Evolutionary conservation across 148 eudicot species (phyloP), one percentile per base, ranked within the genome.

Genomic region (Nepenthes mirabilis): DNA sequence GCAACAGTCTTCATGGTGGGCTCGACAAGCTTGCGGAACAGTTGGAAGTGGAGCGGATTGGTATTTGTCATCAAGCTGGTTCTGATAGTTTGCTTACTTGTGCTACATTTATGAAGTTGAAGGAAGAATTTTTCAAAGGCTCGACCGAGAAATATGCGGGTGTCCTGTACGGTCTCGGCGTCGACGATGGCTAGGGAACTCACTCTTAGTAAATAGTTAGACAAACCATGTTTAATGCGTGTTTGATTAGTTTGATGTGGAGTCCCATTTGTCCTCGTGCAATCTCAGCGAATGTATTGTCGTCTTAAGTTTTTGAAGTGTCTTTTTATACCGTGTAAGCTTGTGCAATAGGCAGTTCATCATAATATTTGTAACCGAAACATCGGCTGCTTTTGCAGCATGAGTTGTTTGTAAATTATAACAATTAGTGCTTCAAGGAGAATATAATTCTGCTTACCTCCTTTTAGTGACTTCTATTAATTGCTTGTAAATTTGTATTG

Each of bases 91-190:
- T 76, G 73, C 80, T 76, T 57, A 76, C 80, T 57, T 72, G 65
- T 57, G 65, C 58, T 55, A 58, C 80, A 14, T 76, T 72, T 55
- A 72, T 72, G 70, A 76, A 76, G 68, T 72, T 72, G 76, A 76
- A 72, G 70, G 80, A 76, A 7, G 65, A 69, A 62, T 76, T 76
- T 76, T 76, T 76, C 73, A 72, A 65, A 61, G 80, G 80, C 64
- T 61, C 68, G 61, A 73, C 85, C 1, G 85, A 77, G 75, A 81
- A 81, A 71, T 81, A 81, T 75, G 75, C 77, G 12, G 85, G 85
- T 55, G 85, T 81, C 55, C 75, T 81, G 2, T 81, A 81, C 52
- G 85, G 80, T 48, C 76, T 76, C 1, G 80, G 80, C 11, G 78
- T 70, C 36, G 78, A 74, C 65, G 72, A 74, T 54, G 68, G 72